Conservation (phyloP, 148 eudicot species). For the Persicaria tinctoria region DNA sequence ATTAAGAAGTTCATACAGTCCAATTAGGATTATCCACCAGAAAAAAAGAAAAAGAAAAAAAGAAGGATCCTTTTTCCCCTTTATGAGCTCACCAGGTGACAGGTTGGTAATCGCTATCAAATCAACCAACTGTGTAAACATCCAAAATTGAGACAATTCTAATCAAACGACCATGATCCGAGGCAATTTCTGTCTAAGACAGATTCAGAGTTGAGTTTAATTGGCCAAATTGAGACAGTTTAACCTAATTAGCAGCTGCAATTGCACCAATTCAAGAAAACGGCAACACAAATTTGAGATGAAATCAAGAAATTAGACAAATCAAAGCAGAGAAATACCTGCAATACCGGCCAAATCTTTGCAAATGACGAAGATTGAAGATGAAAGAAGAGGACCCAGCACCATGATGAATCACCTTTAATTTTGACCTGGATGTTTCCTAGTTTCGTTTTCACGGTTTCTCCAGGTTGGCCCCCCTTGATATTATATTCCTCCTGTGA, state of each 20-base stretch:
- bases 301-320: not conserved
- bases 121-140: no score
- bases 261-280: not conserved
- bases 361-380: conserved; percentile 14
- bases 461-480: no score
- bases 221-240: not conserved
- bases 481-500: no score
- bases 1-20: not conserved
- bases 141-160: no score
- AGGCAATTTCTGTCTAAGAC: not conserved
- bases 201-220: not conserved
- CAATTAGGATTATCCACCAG: not conserved
- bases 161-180: no score
- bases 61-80: not conserved
- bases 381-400: conserved; percentile 14
- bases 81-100: no score
- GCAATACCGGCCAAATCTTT: conserved; percentile 48
- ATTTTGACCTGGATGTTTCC: no score
- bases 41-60: not conserved
- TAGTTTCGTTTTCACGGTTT: no score
- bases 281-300: not conserved
- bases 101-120: no score
- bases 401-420: conserved; percentile 6
- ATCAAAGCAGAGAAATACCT: conserved; percentile 20
- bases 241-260: not conserved